Evolutionary conservation across 2,329 filamentous ascomycete genomes (phyloP).

Genomic region (Penicillium sp.): DNA sequence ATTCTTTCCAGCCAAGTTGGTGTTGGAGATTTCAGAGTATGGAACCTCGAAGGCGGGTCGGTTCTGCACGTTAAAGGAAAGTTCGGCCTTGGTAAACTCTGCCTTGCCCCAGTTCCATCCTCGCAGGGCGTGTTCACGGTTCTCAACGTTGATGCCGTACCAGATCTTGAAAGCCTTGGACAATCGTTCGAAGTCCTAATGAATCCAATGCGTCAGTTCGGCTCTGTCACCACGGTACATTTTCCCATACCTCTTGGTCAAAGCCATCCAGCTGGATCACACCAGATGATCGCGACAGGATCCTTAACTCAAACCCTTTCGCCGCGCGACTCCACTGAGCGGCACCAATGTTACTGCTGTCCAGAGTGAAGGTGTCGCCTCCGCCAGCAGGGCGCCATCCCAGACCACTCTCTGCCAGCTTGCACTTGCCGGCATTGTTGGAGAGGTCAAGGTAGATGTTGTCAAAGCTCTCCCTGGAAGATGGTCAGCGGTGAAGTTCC

Average conservation of each 20-base stretch:
- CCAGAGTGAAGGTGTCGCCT: conserved; percentile 90
- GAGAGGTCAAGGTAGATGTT: conserved; percentile 96
- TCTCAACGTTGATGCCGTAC: conserved; percentile 92
- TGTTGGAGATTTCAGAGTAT: conserved; percentile 96
- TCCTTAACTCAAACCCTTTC: conserved; percentile 90
- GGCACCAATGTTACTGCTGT: conserved; percentile 77
- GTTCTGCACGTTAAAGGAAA: conserved; percentile 96
- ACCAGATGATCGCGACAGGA: conserved; percentile 77
- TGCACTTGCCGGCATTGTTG: conserved; percentile 86
- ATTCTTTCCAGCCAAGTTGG: conserved; percentile 94
- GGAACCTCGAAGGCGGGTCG: conserved; percentile 94
- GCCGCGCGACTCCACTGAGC: conserved; percentile 95
- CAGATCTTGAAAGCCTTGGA: conserved; percentile 95
- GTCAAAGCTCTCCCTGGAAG: conserved; percentile 82
- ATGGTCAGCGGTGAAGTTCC: conserved; percentile 13
- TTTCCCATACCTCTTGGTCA: conserved; percentile 66
- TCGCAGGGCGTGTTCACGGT: conserved; percentile 87
- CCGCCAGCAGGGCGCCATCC: conserved; percentile 90
- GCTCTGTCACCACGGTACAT: conserved; percentile 9
- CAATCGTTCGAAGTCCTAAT: conserved; percentile 81
- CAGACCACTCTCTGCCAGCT: conserved; percentile 89
- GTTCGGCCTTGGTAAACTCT: conserved; percentile 91
- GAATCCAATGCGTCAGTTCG: not conserved
- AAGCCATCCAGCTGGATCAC: conserved; percentile 95
- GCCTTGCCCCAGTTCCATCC: conserved; percentile 99